A percentile compares a stretch with the other conserved stretches of the same genome.
phyloP scores from a whole-genome alignment of 345 rosid genomes.

The Camelina laxa region DNA sequence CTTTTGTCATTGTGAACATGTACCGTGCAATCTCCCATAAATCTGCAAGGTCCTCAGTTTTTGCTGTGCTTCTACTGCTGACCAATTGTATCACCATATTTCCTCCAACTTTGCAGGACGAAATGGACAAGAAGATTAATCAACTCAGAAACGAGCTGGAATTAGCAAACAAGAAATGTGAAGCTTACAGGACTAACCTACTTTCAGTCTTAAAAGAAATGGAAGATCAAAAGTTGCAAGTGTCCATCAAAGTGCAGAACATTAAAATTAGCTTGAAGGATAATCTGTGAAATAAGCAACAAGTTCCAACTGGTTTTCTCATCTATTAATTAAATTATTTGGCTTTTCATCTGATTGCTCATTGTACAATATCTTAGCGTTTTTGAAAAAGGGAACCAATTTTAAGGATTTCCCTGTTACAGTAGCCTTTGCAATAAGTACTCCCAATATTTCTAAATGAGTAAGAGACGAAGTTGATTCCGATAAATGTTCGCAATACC shows the following conservation, averaged over 20 bases:
- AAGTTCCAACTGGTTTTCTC: constrained; percentile 42
- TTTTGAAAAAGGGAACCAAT: constrained; percentile 14
- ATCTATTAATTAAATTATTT: constrained; percentile 51
- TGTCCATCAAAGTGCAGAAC: constrained; percentile 52
- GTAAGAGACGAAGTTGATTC: constrained; percentile 13
- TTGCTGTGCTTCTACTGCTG: constrained; percentile 12
- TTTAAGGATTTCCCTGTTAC: constrained; percentile 24
- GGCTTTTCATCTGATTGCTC: constrained; percentile 43
- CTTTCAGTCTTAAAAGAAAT: constrained; percentile 58
- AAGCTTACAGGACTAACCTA: constrained; percentile 57
- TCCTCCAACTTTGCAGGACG: constrained; percentile 48
- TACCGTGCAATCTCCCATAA: background rate
- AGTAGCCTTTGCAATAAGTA: constrained; percentile 35
- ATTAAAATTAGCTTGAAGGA: constrained; percentile 52
- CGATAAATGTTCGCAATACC: constrained; percentile 4
- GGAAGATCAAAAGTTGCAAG: constrained; percentile 57
- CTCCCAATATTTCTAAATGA: constrained; percentile 16
- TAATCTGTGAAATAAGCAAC: constrained; percentile 38
- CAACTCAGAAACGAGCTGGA: constrained; percentile 52
- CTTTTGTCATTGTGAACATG: background rate
- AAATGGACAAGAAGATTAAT: constrained; percentile 53
- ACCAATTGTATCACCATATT: constrained; percentile 22
- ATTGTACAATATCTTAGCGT: constrained; percentile 14
- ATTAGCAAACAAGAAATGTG: constrained; percentile 51
- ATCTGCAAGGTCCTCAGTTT: constrained; percentile 16